Evolutionary conservation across 805 yeast species (phyloP), one percentile per base, ranked within the genome.

Genomic region (Candida qinlingensis): DNA sequence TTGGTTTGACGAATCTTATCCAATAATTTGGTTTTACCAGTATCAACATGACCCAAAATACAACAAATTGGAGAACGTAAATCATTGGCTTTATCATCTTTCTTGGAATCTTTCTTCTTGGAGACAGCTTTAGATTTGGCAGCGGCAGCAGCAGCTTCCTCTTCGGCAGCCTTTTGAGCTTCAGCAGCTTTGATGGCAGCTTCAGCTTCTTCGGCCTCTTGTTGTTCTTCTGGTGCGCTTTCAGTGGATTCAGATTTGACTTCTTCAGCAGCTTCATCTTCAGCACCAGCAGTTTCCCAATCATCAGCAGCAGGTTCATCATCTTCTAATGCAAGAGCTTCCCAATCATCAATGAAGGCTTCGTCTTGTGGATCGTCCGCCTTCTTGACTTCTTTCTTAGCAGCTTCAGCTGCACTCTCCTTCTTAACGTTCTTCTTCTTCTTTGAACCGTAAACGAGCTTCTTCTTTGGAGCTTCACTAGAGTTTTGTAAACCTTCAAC

Each of bases 21-120:
- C 67, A 94, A 77, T 56, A 94, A 79, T 68, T 94, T 94, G 57
- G 99, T 94, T 72, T 94, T 94, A 83, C 99, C 99, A 50, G 99
- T 94, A 78, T 94, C 99, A 71, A 94, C 99, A 76, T 94, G 99
- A 67, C 99, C 99, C 69, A 94, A 79, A 63, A 94, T 94, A 85
- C 97, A 90, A 71, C 99, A 94, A 67, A 94, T 94, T 55, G 99
- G 99, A 55, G 99, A 94, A 72, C 99, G 96, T 64, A 94, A 72
- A 62, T 94, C 78, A 39, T 69, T 72, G 8, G 69, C 70, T 45
- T 63, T 60, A 39, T 61, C 26, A 19, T 41, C 44, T 39, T 47
- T 46, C 48, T 56, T 56, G 37, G 37, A 49, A 35, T 62, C 62
- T 38, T 67, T 64, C 45, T 61, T 56, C 33, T 44, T 46, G 13